phyloP scores from a whole-genome alignment of 257 asterid species.

The Rubia yunnanensis region DNA sequence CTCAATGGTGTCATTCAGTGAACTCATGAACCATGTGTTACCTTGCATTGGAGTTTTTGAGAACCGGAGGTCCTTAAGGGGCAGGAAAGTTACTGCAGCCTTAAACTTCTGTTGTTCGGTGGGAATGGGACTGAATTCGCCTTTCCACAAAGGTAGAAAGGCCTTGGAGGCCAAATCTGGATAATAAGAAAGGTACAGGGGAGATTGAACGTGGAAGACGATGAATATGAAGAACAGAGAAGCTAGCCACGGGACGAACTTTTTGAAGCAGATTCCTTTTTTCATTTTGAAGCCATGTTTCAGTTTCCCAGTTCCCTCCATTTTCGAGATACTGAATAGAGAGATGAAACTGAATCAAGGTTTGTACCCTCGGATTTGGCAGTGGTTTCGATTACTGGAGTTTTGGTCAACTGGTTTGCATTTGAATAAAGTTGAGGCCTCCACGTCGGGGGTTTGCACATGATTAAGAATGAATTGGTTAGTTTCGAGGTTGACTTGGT shows the following conservation, averaged over 20 bases:
- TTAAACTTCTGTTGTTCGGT: slow-evolving; percentile 11
- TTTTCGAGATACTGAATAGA: not conserved
- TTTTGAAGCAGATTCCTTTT: slow-evolving; percentile 2
- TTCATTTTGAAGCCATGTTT: slow-evolving; percentile 11
- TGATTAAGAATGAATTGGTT: too few species aligned
- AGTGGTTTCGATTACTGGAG: not conserved
- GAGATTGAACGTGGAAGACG: slow-evolving; percentile 7
- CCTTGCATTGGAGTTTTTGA: slow-evolving; percentile 19
- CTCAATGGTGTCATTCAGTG: slow-evolving; percentile 20
- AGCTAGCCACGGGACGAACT: slow-evolving; percentile 7
- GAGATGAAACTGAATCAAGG: not conserved
- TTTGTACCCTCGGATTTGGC: not conserved
- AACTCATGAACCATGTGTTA: slow-evolving; percentile 33
- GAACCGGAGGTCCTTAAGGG: slow-evolving; percentile 25
- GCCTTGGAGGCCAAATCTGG: slow-evolving; percentile 5
- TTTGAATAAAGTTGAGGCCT: not conserved
- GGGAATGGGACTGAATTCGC: not conserved
- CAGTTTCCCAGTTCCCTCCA: slow-evolving; percentile 7
- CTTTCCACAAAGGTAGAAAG: not conserved
- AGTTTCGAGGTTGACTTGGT: too few species aligned
- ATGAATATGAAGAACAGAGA: slow-evolving; percentile 13
- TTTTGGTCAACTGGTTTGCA: not conserved
- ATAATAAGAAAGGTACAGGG: slow-evolving; percentile 7
- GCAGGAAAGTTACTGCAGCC: slow-evolving; percentile 26
- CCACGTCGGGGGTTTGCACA: not conserved